Evolutionary conservation across 2,329 filamentous ascomycete genomes (phyloP).

Genomic region (Aspergillus texensis): DNA sequence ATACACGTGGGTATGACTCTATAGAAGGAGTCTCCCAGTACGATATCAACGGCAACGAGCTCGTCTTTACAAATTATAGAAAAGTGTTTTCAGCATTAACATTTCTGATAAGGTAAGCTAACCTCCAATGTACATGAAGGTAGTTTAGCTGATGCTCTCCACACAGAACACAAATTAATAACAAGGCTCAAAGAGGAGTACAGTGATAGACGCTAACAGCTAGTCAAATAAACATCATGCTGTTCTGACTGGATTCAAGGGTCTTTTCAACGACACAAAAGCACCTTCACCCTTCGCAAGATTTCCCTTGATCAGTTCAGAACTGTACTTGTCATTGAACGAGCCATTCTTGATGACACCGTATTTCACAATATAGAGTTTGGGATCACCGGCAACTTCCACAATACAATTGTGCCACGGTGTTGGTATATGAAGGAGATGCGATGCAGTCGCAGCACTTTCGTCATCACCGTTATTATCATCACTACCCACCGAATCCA

Average conservation of each 20-base stretch:
- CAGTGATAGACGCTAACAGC: not conserved
- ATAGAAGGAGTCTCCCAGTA: not conserved
- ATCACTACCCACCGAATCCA: not conserved
- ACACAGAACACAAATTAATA: not conserved
- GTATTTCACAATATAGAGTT: not conserved
- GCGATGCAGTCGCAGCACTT: slow-evolving; percentile 8
- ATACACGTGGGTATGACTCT: not conserved
- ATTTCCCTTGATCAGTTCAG: not conserved
- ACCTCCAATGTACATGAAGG: not conserved
- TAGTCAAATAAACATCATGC: not conserved
- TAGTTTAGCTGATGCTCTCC: not conserved
- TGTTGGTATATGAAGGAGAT: slow-evolving; percentile 41
- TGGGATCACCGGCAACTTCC: not conserved
- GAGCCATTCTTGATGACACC: not conserved
- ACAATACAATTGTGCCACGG: slow-evolving; percentile 48
- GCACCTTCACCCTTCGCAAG: not conserved
- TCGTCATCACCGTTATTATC: not conserved
- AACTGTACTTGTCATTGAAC: not conserved
- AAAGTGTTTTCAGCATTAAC: not conserved
- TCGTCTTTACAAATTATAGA: not conserved
- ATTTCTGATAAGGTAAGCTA: not conserved
- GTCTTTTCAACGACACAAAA: not conserved
- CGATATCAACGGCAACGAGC: not conserved
- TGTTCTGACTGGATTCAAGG: too few relatives aligned
- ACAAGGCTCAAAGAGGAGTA: not conserved